Base-by-base conservation (phyloP, 139 green algal genomes). In the Picocystis salinarum region DNA sequence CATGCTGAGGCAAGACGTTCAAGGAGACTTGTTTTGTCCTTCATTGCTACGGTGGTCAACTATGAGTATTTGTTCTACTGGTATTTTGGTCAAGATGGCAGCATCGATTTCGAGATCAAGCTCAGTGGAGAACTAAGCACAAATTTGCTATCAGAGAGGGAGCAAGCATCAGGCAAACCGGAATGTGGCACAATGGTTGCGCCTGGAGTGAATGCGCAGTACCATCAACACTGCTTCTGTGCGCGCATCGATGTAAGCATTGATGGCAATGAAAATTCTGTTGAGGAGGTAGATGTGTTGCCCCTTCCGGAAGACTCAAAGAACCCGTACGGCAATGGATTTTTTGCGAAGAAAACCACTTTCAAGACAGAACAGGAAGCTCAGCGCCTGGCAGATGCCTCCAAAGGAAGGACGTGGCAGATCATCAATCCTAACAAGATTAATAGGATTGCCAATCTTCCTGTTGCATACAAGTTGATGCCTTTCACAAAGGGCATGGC, bases 141-240 rank as follows among this genome's bases (percentile, higher is more conserved):
- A 31, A 80, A 74, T 42, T 52, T 70, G 40, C 44, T 75, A 23
- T 48, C 40, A 13, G 25, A 34, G 30, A 67, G 61, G 2, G 67
- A 76, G 56, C 40, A 23, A 2, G 17, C 26, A 33, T 37, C 33
- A 11, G 56, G 59, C 7, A 28, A 62, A 23, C 58, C 64, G 7
- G 52, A 48, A 3, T 74, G 73, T 42, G 80, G 80, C 25, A 76
- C 68, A 31, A 49, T 62, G 6, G 57, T 92, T 36, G 71, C 63
- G 1, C 66, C 63, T 0, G 63, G 64, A 5, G 63, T 92, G 9
- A 70, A 76, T 23, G 82, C 79, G 4, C 71, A 76, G 55, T 44
- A 62, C 33, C 76, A 81, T 63, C 76, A 92, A 67, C 79, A 91
- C 67, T 79, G 88, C 37, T 91, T 91, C 52, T 70, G 63, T 33